phyloP scores from a whole-genome alignment of 2,329 filamentous ascomycete species.

The Ophiobolus disseminans region DNA sequence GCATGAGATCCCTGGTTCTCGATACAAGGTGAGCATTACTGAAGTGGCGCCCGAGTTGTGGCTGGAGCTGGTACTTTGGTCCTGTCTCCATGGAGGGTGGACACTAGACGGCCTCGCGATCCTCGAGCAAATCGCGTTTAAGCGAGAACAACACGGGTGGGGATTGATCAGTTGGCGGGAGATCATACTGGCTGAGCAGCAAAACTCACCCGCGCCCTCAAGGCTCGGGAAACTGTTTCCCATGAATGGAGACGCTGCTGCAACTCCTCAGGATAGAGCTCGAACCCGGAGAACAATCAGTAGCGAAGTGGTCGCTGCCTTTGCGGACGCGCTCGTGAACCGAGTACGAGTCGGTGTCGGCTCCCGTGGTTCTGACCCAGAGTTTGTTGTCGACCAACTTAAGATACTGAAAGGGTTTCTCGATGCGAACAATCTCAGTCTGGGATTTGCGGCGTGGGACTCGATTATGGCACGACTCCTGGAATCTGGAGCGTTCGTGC shows the following conservation, averaged over 20 bases:
- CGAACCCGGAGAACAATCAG: conserved; percentile 60
- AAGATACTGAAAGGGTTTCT: conserved; percentile 49
- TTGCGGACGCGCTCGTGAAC: conserved; percentile 61
- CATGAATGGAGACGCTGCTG: conserved; percentile 20
- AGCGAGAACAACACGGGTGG: conserved; percentile 33
- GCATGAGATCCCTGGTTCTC: conserved; percentile 54
- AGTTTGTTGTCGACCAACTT: conserved; percentile 43
- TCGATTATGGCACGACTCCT: conserved; percentile 57
- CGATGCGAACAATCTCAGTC: conserved; percentile 44
- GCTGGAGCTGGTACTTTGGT: conserved; percentile 61
- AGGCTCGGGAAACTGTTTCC: conserved; percentile 36
- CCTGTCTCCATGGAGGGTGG: conserved; percentile 59
- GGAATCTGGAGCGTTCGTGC: conserved; percentile 57
- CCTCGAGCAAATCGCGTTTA: conserved; percentile 38
- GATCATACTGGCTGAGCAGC: conserved; percentile 41
- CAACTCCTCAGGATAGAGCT: conserved; percentile 32
- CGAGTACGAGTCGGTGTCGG: conserved; percentile 54
- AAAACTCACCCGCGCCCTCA: conserved; percentile 20
- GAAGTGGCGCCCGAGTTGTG: conserved; percentile 56
- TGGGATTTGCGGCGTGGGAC: conserved; percentile 54
- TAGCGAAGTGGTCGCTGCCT: conserved; percentile 63
- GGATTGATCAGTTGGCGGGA: conserved; percentile 53
- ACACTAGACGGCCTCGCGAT: conserved; percentile 52
- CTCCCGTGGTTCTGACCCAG: conserved; percentile 46
- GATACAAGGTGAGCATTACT: conserved; percentile 50